These are phyloP conservation scores for Emmonsiellopsis sp. DNA, from an alignment of 2,329 filamentous ascomycete genomes.

Conservation along the genomic window DNA sequence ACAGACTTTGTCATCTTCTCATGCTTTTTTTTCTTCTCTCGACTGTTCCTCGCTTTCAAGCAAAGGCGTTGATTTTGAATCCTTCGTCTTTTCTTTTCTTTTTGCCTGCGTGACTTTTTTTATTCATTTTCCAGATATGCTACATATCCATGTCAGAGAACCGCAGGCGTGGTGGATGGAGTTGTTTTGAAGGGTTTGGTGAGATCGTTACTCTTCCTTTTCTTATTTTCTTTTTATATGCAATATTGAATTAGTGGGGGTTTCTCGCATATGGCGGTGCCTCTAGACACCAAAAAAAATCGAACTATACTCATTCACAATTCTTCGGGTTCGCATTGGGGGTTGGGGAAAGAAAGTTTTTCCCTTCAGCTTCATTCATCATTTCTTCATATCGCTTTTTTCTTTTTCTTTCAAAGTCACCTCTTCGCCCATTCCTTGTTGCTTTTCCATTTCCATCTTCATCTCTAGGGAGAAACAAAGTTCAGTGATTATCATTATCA, in stretches of 20 bases:
- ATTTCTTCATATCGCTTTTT: too few relatives aligned
- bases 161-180: constrained; percentile 1
- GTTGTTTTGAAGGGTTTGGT: neutral
- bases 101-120: neutral
- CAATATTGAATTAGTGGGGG: neutral
- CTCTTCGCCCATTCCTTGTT: too few relatives aligned
- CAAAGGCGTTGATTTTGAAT: constrained; percentile 1
- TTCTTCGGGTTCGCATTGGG: too few relatives aligned
- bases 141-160: neutral
- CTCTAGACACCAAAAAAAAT: neutral
- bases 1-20: constrained; percentile 1
- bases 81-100: constrained; percentile 7
- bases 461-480: too few relatives aligned
- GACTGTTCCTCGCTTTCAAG: constrained; percentile 4
- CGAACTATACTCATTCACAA: neutral
- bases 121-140: neutral
- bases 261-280: too few relatives aligned
- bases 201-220: neutral
- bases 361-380: too few relatives aligned
- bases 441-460: too few relatives aligned
- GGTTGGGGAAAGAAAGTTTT: too few relatives aligned
- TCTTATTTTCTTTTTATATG: neutral
- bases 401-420: too few relatives aligned
- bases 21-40: constrained; percentile 13
- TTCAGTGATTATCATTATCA: too few relatives aligned